Conservation (phyloP, 257 asterid species). For the Scutellaria minor region DNA sequence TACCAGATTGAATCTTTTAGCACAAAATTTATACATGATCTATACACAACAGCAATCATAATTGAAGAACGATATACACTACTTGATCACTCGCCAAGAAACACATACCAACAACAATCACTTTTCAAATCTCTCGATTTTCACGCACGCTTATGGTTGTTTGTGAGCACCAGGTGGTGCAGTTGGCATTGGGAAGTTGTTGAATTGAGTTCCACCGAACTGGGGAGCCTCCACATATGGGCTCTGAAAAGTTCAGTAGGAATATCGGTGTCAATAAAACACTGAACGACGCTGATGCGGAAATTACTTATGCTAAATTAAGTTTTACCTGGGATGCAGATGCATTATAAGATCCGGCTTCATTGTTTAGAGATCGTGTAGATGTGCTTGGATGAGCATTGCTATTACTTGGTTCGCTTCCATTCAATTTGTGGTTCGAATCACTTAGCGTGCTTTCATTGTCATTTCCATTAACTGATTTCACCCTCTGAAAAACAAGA, state of each 20-base stretch:
- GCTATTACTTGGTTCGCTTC: constrained; percentile 49
- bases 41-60: constrained; percentile 38
- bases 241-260: constrained; percentile 56
- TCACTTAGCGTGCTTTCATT: constrained; percentile 43
- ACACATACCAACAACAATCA: constrained; percentile 37
- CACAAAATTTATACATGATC: constrained; percentile 34
- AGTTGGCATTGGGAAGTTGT: constrained; percentile 81
- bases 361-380: constrained; percentile 50
- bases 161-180: constrained; percentile 94
- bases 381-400: constrained; percentile 53
- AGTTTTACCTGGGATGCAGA: constrained; percentile 54
- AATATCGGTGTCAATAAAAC: neutral
- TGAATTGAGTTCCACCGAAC: constrained; percentile 50
- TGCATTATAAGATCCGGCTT: constrained; percentile 43
- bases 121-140: constrained; percentile 20
- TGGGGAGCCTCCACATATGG: constrained; percentile 96
- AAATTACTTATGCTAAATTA: neutral
- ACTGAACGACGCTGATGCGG: neutral
- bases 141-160: constrained; percentile 44
- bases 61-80: constrained; percentile 40
- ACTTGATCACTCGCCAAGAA: constrained; percentile 25
- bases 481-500: constrained; percentile 62
- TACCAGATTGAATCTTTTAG: neutral
- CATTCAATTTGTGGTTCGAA: constrained; percentile 54
- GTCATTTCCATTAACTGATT: constrained; percentile 64